A percentile compares a stretch with the other conserved stretches of the same genome.
phyloP scores from a whole-genome alignment of 257 asterid genomes.

The Coffea eugenioides region DNA sequence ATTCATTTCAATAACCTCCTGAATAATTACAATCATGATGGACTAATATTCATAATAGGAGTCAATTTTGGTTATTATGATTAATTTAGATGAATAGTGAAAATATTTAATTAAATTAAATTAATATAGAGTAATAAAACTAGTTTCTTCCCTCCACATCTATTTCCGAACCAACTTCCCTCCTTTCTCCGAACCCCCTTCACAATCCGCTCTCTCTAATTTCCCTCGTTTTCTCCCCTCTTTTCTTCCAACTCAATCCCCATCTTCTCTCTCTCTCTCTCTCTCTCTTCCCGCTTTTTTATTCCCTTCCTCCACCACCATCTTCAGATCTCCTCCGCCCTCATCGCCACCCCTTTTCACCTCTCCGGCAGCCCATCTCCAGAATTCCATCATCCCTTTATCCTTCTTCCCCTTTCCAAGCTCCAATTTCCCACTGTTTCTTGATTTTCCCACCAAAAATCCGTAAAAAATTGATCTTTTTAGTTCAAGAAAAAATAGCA shows the following conservation, averaged over 20 bases:
- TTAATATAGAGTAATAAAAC: neutral
- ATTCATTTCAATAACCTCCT: neutral
- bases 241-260: neutral
- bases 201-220: conserved; percentile 5
- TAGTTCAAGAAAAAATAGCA: conserved; percentile 17
- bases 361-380: neutral
- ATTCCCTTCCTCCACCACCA: conserved; percentile 23
- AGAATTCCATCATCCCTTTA: neutral
- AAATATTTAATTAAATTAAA: neutral
- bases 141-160: conserved; percentile 86
- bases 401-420: neutral
- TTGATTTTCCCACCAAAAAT: conserved; percentile 17
- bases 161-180: conserved; percentile 88
- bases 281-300: conserved; percentile 50
- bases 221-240: conserved; percentile 65
- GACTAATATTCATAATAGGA: neutral
- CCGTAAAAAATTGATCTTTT: conserved; percentile 1
- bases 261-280: conserved; percentile 31
- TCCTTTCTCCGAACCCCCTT: conserved; percentile 27
- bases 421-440: conserved; percentile 11
- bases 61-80: neutral
- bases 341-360: conserved; percentile 9
- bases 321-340: conserved; percentile 32
- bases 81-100: neutral
- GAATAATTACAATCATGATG: no score